Evolutionary conservation across 2,329 filamentous ascomycete genomes (phyloP).

Genomic region (Claviceps lovelessii): DNA sequence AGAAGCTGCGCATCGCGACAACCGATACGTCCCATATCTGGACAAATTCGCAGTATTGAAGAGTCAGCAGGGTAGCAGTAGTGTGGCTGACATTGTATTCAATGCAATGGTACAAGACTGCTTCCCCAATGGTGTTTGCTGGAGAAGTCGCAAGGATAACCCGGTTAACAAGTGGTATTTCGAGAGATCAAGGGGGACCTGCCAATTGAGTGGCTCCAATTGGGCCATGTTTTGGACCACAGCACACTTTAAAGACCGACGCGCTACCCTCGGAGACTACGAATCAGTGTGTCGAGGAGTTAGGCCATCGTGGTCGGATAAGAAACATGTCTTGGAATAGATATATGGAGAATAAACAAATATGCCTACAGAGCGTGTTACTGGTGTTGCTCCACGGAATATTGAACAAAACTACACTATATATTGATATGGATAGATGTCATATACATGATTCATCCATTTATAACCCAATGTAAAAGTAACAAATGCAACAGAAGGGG

Average conservation of each 20-base stretch:
- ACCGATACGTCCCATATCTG: slow-evolving; percentile 73
- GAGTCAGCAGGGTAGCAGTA: slow-evolving; percentile 74
- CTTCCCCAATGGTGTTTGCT: slow-evolving; percentile 80
- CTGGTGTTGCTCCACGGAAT: not conserved
- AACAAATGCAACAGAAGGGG: no score
- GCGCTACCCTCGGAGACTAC: slow-evolving; percentile 49
- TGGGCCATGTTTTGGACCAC: slow-evolving; percentile 99
- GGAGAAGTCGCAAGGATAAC: slow-evolving; percentile 79
- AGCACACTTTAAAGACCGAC: slow-evolving; percentile 41
- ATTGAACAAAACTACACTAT: not conserved
- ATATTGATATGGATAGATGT: no score
- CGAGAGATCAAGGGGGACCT: slow-evolving; percentile 70
- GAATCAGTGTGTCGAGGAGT: slow-evolving; percentile 58
- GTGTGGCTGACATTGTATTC: slow-evolving; percentile 91
- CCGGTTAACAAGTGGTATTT: slow-evolving; percentile 99
- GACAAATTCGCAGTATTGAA: slow-evolving; percentile 95
- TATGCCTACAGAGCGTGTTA: not conserved
- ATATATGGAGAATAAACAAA: not conserved
- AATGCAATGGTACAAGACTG: slow-evolving; percentile 86
- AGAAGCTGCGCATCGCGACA: slow-evolving; percentile 37
- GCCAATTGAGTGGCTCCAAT: slow-evolving; percentile 65
- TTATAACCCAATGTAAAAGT: no score
- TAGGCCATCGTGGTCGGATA: slow-evolving; percentile 48
- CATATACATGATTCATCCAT: no score
- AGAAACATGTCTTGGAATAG: not conserved